These are phyloP conservation scores for Xylaria venustula DNA, from an alignment of 495 filamentous ascomycete genomes.

Conservation along the genomic window DNA sequence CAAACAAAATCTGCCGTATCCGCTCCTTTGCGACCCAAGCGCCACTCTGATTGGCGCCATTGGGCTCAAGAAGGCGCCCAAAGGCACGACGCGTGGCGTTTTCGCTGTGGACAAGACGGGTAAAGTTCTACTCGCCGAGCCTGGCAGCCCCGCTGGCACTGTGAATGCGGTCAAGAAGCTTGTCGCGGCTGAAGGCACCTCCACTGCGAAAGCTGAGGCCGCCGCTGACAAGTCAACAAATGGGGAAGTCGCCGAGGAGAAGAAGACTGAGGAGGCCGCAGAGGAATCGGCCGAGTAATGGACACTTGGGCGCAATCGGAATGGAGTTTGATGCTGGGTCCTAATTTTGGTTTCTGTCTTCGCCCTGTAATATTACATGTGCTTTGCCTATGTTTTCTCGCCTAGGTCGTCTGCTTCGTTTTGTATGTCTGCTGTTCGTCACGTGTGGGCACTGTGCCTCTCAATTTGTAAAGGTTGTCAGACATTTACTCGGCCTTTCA, in stretches of 20 bases:
- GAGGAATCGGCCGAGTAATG: constrained; percentile 17
- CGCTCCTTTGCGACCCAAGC: constrained; percentile 78
- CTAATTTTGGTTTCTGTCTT: constrained; percentile 1
- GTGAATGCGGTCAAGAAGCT: constrained; percentile 56
- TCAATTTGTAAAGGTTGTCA: background rate
- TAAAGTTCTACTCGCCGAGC: constrained; percentile 61
- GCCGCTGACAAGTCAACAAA: constrained; percentile 22
- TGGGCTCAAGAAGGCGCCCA: constrained; percentile 71
- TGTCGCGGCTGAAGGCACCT: constrained; percentile 30
- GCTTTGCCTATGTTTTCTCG: background rate
- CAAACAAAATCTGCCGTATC: constrained; percentile 85
- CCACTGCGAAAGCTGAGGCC: constrained; percentile 17
- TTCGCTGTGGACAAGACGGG: constrained; percentile 80
- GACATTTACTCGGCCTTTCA: background rate
- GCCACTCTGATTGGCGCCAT: constrained; percentile 71
- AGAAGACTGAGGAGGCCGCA: constrained; percentile 21
- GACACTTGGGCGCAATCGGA: background rate
- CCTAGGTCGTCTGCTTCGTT: background rate
- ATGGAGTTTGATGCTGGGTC: constrained; percentile 8
- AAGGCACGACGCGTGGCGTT: constrained; percentile 79
- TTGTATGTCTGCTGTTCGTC: background rate
- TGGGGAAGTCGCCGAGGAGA: constrained; percentile 18
- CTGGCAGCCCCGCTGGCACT: constrained; percentile 60
- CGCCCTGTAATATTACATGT: constrained; percentile 7
- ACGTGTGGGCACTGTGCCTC: background rate